Evolutionary conservation across 1,139 yeast genomes (phyloP), one percentile per base, ranked within the genome.

Genomic region (Torulaspora pretoriensis): DNA sequence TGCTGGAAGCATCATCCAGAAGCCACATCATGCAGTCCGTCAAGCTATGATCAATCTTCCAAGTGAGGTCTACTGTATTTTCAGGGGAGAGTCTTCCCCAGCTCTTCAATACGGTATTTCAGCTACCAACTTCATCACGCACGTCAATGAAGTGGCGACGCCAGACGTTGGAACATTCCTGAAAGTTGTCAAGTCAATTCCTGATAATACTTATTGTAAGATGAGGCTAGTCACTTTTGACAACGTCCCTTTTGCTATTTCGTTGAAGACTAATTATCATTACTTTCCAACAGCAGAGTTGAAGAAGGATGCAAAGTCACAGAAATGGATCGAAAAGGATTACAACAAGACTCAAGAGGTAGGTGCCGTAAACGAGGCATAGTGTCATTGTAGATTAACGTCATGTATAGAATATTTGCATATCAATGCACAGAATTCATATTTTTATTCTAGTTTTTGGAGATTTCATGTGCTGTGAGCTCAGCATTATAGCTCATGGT

Each of bases 201-300:
- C 89, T 1, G 95, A 88, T 58, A 78, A 81, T 53, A 80, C 90
- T 2, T 89, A 89, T 58, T 84, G 87, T 55, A 85, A 88, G 61
- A 70, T 89, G 52, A 77, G 96, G 54, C 69, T 85, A 39, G 92
- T 88, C 36, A 81, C 95, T 0, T 87, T 84, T 65, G 96, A 89
- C 56, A 83, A 83, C 51, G 80, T 87, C 19, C 96, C 96, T 10
- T 77, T 81, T 56, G 96, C 96, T 2, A 81, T 84, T 45, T 83
- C 96, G 1, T 68, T 89, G 58, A 88, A 88, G 65, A 87, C 95
- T 1, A 87, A 87, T 63, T 86, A 87, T 59, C 97, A 89, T 62
- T 90, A 89, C 62, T 89, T 86, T 73, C 95, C 95, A 35, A 88
- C 96, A 0, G 73, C 78, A 8, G 90, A 83, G 59, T 64, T 86